Evolutionary conservation across 169 alveolate species (phyloP).

Genomic region (Babesia divergens): DNA sequence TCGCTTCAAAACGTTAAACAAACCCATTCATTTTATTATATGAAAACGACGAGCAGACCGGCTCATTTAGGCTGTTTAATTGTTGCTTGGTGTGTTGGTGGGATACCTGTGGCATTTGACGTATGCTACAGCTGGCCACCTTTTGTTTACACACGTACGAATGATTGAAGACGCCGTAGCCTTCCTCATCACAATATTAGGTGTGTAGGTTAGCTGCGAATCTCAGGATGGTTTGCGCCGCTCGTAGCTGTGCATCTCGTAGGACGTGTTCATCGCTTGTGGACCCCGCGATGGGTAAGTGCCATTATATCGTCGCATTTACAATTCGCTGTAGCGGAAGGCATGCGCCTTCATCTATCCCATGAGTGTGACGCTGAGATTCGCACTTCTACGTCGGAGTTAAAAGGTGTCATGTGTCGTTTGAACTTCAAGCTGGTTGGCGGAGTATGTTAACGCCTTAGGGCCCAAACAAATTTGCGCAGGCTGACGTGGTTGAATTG

Average conservation of each 20-base stretch:
- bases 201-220: no score
- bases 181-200: no score
- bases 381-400: constrained; percentile 4
- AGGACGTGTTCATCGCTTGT: neutral
- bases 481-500: constrained; percentile 16
- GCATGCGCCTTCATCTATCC: neutral
- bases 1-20: constrained; percentile 18
- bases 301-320: no score
- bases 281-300: constrained; percentile 27
- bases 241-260: neutral
- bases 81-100: neutral
- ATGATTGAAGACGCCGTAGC: no score
- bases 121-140: no score
- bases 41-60: neutral
- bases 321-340: neutral
- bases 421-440: constrained; percentile 9
- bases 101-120: no score
- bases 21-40: constrained; percentile 30
- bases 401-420: neutral
- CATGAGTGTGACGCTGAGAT: constrained; percentile 28
- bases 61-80: neutral
- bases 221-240: neutral
- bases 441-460: neutral
- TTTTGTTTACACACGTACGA: no score
- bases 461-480: neutral